phyloP scores from a whole-genome alignment of 140 eudicot genomes.

The Cichorium intybus region DNA sequence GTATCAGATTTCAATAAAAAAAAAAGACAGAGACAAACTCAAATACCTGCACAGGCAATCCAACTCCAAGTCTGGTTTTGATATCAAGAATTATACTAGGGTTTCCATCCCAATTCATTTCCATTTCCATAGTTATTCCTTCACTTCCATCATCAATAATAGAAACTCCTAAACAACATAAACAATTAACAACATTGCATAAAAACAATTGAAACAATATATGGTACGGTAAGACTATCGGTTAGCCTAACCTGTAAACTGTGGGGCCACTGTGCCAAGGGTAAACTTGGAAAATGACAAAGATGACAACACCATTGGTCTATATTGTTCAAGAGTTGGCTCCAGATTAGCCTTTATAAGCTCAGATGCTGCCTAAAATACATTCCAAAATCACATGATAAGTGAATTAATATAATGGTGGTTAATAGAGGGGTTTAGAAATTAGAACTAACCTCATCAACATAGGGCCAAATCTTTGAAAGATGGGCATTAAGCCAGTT shows the following conservation, averaged over 20 bases:
- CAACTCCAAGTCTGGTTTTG: conserved; percentile 88
- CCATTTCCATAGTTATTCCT: conserved; percentile 95
- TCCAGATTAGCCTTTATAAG: conserved; percentile 86
- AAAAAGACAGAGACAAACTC: conserved; percentile 5
- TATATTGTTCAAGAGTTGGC: conserved; percentile 88
- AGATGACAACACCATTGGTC: conserved; percentile 77
- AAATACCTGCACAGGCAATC: conserved; percentile 91
- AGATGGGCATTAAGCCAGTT: conserved; percentile 84
- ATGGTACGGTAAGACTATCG: not conserved
- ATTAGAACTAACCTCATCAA: conserved; percentile 55
- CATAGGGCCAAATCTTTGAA: conserved; percentile 94
- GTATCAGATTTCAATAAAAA: conserved; percentile 8
- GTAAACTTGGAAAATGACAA: conserved; percentile 87
- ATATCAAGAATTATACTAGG: conserved; percentile 95
- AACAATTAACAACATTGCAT: not conserved
- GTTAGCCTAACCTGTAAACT: conserved; percentile 75
- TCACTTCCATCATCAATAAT: conserved; percentile 74
- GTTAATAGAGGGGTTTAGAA: not conserved
- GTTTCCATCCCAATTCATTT: conserved; percentile 99
- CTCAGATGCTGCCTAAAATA: conserved; percentile 89
- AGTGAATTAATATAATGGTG: not conserved
- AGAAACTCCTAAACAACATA: conserved; percentile 60
- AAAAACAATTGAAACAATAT: conserved; percentile 2
- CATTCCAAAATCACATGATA: conserved; percentile 20
- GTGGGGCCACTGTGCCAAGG: conserved; percentile 96